Evolutionary conservation across 352 stramenopile species (phyloP), one percentile per base, ranked within the genome.

Genomic region (Globisporangium solare): DNA sequence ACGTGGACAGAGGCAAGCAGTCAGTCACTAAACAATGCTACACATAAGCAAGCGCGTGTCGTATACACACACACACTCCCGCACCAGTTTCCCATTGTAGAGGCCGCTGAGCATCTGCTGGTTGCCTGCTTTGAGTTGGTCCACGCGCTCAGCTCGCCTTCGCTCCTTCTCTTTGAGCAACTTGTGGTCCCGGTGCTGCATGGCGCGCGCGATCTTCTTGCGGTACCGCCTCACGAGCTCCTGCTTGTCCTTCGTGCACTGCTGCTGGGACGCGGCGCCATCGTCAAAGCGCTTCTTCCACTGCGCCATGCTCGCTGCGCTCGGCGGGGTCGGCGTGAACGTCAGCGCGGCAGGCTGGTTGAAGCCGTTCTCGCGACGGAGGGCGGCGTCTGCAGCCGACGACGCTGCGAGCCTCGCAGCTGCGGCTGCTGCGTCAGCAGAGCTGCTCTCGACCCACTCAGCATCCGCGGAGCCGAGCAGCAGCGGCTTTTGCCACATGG

Each of bases 401-500:
- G 11, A 27, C n/a, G n/a, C n/a, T 14, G 42, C 14, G 27, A 11
- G 27, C 0, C 10, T 6, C 8, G 3, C n/a, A 15, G 6, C n/a
- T 21, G 27, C 17, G 17, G n/a, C 31, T 46, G 13, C 22, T 10
- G 56, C 51, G 32, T 49, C 24, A 17, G 6, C 10, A 18, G 27
- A 20, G 22, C 15, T 51, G 2, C 41, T 46, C 1, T 48, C 47
- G 32, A 61, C 32, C 46, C 47, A 61, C 6, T 62, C 37, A 6
- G 57, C 51, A 24, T 83, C 72, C 18, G 32, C 35, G 46, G 49
- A 51, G 20, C 61, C 63, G 40, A 86, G 65, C 13, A 81, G 64
- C 31, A 66, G 47, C 17, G 75, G 75, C 37, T 78, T 76, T 24
- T 71, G 67, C 75, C 75, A 86, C 8, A 64, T 70, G 49, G 73